Base-by-base conservation (phyloP, 1,284 basidiomycete species). In the Ustilago nuda region DNA sequence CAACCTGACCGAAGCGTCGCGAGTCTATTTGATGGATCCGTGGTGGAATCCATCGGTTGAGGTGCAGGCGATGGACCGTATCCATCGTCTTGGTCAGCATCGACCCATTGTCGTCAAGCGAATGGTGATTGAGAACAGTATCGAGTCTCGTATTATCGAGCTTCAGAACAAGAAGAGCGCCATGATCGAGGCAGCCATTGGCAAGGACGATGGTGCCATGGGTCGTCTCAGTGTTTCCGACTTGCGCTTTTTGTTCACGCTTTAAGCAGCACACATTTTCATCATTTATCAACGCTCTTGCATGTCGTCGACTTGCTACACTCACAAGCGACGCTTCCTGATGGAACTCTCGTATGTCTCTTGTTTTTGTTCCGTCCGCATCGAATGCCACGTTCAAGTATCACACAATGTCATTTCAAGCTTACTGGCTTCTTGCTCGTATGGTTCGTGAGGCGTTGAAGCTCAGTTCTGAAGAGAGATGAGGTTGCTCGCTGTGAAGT, bases 31-130 rank as follows among this genome's bases (percentile, higher is more conserved):
- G 61, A 85, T 85, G 84, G 84, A 85, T 57, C 83, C 82, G 1
- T 85, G 83, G 83, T 86, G 84, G 84, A 86, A 86, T 39, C 83
- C 84, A 4, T 82, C 79, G 79, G 60, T 85, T 23, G 79, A 84
- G 71, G 80, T 74, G 36, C 85, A 98, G 89, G 95, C 95, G 3
- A 97, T 97, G 94, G 95, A 98, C 86, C 92, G 95, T 36, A 84
- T 86, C 65, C 93, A 95, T 87, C 91, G 94, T 73, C 88, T 96
- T 39, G 94, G 94, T 19, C 95, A 98, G 87, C 92, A 92, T 79
- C 90, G 96, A 30, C 95, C 96, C 3, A 93, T 98, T 54, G 90
- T 93, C 79, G 94, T 95, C 15, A 94, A 94, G 86, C 95, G 98
- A 83, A 89, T 98, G 41, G 93, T 98, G 35, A 90, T 98, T 61